phyloP scores from a whole-genome alignment of 768 basidiomycete species.

The Boletus pseudo-olivaceus region DNA sequence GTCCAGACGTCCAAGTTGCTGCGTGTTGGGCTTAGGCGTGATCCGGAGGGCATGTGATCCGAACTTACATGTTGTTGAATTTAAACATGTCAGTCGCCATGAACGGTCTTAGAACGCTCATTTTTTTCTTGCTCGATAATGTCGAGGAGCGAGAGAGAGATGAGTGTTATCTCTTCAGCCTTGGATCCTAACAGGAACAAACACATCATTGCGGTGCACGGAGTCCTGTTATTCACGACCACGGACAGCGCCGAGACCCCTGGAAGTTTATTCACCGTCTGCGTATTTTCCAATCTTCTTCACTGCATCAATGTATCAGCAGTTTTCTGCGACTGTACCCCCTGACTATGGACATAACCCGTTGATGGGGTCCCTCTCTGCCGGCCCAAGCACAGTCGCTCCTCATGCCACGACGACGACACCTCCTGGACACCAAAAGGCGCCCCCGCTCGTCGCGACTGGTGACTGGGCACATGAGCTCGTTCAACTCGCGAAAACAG shows the following conservation, averaged over 20 bases:
- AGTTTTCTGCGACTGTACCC: constrained; percentile 32
- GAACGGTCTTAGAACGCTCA: constrained; percentile 88
- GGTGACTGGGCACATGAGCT: constrained; percentile 88
- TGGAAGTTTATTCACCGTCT: constrained; percentile 24
- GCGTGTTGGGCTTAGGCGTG: constrained; percentile 12
- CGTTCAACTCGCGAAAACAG: constrained; percentile 81
- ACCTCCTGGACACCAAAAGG: constrained; percentile 21
- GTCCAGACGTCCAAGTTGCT: constrained; percentile 97
- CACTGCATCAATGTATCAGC: constrained; percentile 33
- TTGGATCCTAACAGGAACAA: constrained; percentile 31
- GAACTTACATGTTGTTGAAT: constrained; percentile 83
- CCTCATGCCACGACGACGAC: constrained; percentile 30
- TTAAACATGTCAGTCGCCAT: constrained; percentile 86
- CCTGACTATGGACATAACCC: constrained; percentile 33
- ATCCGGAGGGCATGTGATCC: not conserved
- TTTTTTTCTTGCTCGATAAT: constrained; percentile 31
- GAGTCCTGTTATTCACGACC: constrained; percentile 16
- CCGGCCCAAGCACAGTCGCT: constrained; percentile 33
- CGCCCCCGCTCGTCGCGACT: constrained; percentile 64
- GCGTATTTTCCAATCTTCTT: constrained; percentile 22
- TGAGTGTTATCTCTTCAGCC: not conserved
- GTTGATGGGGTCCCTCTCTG: constrained; percentile 30
- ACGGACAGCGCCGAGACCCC: constrained; percentile 24
- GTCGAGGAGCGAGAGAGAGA: no score
- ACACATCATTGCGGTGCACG: constrained; percentile 25